Evolutionary conservation across 768 basidiomycete species (phyloP), one percentile per base, ranked within the genome.

Genomic region (Boletellus emodensis): DNA sequence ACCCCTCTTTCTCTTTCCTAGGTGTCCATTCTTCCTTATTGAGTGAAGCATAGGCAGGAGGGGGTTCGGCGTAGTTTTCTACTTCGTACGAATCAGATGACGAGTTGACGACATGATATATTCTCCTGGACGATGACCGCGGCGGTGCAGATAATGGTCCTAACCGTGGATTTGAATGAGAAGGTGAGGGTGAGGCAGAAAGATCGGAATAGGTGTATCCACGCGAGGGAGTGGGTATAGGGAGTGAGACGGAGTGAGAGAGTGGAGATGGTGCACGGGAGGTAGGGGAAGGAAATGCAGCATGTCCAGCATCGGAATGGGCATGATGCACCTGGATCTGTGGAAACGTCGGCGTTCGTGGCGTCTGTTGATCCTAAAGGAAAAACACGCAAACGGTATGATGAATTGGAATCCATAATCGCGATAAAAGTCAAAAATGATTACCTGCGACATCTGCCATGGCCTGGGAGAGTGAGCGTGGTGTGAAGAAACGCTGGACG

Each of bases 1-100:
- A 12, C 3, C 32, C 56, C 15, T 54, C 57, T 26, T 62, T 61
- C 54, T 68, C 64, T 44, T 49, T 59, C 57, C 14, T 46, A 3
- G 15, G 42, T 33, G 26, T 15, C 40, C 41, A 54, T 13, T 36
- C 40, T 13, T 39, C 48, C 46, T 47, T 51, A 14, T 44, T 26
- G 33, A 63, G 62, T 0, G 67, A 73, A 26, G 18, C 61, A 38
- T 80, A 79, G 2, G 79, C 76, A 3, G 79, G 77, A 0, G 79
- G 79, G 7, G 78, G 77, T 5, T 78, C 72, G 22, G 36, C 9
- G 57, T 64, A 51, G 52, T 53, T 49, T 54, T 52, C 40, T 26
- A 36, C 57, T 10, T 63, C 52, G 8, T 36, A 37, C 11, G 53
- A 64, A 37, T 61, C 59, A 28, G 70, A 53, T 14, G 69, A 65